Evolutionary conservation across 2,329 filamentous ascomycete species (phyloP).

Genomic region (Ophiostoma ips): DNA sequence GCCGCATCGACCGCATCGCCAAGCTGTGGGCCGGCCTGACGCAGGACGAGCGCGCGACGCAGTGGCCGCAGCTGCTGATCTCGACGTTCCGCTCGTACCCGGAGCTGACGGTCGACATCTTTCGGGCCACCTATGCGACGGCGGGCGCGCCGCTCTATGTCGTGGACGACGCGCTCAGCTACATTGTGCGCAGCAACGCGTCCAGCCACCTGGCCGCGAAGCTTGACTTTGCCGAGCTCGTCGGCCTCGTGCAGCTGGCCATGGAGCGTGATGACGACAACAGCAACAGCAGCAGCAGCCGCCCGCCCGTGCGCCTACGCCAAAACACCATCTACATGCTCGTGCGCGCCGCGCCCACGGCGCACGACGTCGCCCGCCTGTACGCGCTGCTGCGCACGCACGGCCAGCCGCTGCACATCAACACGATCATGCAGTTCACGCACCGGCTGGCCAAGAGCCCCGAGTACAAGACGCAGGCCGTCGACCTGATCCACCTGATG

Average conservation of each 20-base stretch:
- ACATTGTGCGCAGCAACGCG: conserved; percentile 15
- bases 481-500: conserved; percentile 29
- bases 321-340: conserved; percentile 24
- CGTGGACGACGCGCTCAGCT: conserved; percentile 23
- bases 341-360: conserved; percentile 1
- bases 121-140: conserved; percentile 25
- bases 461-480: conserved; percentile 27
- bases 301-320: conserved; percentile 19
- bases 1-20: conserved; percentile 19
- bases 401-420: conserved; percentile 21
- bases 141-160: conserved; percentile 23
- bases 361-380: conserved; percentile 20
- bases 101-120: conserved; percentile 20
- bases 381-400: conserved; percentile 22
- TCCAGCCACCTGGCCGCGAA: background rate
- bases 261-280: conserved; percentile 4
- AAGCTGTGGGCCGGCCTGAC: conserved; percentile 21
- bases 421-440: conserved; percentile 36
- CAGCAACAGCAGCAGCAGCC: conserved; percentile 6
- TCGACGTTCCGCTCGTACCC: conserved; percentile 23
- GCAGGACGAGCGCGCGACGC: conserved; percentile 14
- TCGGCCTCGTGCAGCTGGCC: background rate
- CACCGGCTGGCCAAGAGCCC: conserved; percentile 27
- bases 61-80: conserved; percentile 24
- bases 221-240: background rate